phyloP scores from a whole-genome alignment of 2,329 filamentous ascomycete species.

The Stenocarpella maydis region DNA sequence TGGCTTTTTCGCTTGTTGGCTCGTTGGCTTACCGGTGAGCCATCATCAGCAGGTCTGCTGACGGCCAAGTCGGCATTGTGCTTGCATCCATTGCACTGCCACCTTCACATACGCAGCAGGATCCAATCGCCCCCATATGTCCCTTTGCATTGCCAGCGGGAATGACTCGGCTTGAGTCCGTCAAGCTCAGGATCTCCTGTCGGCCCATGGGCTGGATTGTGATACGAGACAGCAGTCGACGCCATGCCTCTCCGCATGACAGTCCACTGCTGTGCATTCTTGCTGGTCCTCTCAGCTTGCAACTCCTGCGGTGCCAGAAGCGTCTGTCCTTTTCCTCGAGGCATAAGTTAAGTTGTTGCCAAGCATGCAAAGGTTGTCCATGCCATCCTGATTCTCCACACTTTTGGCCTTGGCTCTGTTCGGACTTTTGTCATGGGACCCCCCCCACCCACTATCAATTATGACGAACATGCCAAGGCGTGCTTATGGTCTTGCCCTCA shows the following conservation, averaged over 20 bases:
- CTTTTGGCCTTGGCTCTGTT: conserved; percentile 7
- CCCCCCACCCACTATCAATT: not conserved
- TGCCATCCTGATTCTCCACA: conserved; percentile 5
- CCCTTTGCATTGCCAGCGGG: not conserved
- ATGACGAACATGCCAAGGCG: not conserved
- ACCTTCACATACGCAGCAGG: not conserved
- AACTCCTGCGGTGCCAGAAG: not conserved
- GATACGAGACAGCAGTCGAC: conserved; percentile 8
- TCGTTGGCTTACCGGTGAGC: not conserved
- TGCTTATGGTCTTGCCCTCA: not conserved
- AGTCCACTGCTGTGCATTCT: not conserved
- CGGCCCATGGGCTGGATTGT: not conserved
- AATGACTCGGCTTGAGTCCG: conserved; percentile 9
- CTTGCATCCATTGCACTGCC: not conserved
- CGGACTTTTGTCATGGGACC: not conserved
- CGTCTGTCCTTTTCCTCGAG: not conserved
- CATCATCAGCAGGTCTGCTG: not conserved
- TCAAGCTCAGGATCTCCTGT: not conserved
- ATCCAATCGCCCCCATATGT: not conserved
- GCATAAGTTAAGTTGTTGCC: not conserved
- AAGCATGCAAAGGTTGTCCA: not conserved
- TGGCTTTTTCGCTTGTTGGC: not conserved
- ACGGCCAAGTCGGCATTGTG: not conserved
- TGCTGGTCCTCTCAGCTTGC: not conserved
- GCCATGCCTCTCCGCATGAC: not conserved